Percentiles rank a stretch among this genome's conserved stretches.
Conservation (phyloP, 2,329 filamentous ascomycete species). For the Truncatella angustata region DNA sequence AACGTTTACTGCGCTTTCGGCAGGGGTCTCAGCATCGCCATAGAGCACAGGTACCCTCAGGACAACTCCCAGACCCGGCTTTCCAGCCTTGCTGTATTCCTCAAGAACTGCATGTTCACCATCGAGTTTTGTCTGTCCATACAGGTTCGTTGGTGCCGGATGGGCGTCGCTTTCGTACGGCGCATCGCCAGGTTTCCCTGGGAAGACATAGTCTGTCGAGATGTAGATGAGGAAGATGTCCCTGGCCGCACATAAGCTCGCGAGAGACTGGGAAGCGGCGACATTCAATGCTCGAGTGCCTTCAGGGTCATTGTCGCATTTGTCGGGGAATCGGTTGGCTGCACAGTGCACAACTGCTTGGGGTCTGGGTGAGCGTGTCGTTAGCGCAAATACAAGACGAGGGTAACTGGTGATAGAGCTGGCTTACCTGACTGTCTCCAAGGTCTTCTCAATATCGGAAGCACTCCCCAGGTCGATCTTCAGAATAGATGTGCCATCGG, state of each 20-base stretch:
- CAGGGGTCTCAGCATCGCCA: slow-evolving; percentile 66
- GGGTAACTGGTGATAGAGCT: too few species aligned
- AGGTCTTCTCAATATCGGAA: slow-evolving; percentile 44
- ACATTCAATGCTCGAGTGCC: slow-evolving; percentile 75
- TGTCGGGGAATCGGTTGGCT: slow-evolving; percentile 84
- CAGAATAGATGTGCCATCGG: slow-evolving; percentile 66
- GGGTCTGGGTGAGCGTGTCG: slow-evolving; percentile 64
- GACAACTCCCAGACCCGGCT: slow-evolving; percentile 60
- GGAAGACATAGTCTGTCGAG: slow-evolving; percentile 80
- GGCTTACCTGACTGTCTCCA: slow-evolving; percentile 56
- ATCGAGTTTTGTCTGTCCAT: slow-evolving; percentile 60
- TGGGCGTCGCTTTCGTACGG: slow-evolving; percentile 69
- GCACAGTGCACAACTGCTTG: slow-evolving; percentile 85
- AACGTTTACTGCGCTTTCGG: slow-evolving; percentile 80
- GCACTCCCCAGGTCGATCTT: slow-evolving; percentile 52
- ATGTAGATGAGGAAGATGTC: slow-evolving; percentile 71
- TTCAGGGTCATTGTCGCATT: slow-evolving; percentile 76
- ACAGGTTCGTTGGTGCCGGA: slow-evolving; percentile 74
- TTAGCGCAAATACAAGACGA: too few species aligned
- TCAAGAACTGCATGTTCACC: slow-evolving; percentile 65
- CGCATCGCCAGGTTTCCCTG: slow-evolving; percentile 72
- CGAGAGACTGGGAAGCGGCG: slow-evolving; percentile 65
- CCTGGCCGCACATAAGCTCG: slow-evolving; percentile 60
- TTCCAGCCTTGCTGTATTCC: slow-evolving; percentile 48
- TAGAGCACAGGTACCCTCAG: slow-evolving; percentile 84